Conservation (phyloP, 2,329 filamentous ascomycete genomes). For the Sordariomycetes sp. region DNA sequence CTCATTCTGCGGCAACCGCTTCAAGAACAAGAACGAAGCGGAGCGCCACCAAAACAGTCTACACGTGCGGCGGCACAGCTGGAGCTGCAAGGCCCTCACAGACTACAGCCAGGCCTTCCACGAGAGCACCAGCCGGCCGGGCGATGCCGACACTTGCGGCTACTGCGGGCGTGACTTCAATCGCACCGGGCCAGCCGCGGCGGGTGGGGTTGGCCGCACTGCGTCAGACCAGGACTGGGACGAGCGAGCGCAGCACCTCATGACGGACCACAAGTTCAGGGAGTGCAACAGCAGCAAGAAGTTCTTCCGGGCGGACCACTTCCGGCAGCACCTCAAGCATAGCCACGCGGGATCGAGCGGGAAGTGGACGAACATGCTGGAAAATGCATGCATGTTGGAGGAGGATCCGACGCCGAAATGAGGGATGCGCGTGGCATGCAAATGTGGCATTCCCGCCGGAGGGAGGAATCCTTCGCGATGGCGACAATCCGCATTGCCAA, state of each 20-base stretch:
- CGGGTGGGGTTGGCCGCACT: conserved; percentile 22
- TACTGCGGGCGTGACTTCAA: conserved; percentile 90
- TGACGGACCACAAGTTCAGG: conserved; percentile 86
- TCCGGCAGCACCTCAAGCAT: conserved; percentile 95
- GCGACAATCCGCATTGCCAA: too few relatives aligned
- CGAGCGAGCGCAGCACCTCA: conserved; percentile 71
- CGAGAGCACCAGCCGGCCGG: conserved; percentile 54
- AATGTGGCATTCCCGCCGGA: background rate
- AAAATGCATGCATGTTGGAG: conserved; percentile 91
- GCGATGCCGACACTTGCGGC: conserved; percentile 69
- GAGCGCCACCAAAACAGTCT: conserved; percentile 93
- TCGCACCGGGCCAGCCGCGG: conserved; percentile 19
- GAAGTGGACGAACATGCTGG: conserved; percentile 97
- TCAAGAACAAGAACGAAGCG: conserved; percentile 98
- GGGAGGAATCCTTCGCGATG: background rate
- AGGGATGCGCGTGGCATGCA: background rate
- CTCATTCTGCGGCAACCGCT: conserved; percentile 82
- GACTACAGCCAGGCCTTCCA: conserved; percentile 77
- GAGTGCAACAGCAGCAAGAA: conserved; percentile 99
- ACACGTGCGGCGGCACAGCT: conserved; percentile 83
- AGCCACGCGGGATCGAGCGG: conserved; percentile 92
- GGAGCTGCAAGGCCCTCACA: conserved; percentile 84
- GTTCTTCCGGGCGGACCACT: conserved; percentile 94
- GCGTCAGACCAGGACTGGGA: conserved; percentile 82
- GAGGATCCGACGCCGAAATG: conserved; percentile 46